A percentile compares a stretch with the other conserved stretches of the same genome.
These are phyloP conservation scores for Nasturtium officinale DNA, from an alignment of 345 rosid species.

Conservation along the genomic window DNA sequence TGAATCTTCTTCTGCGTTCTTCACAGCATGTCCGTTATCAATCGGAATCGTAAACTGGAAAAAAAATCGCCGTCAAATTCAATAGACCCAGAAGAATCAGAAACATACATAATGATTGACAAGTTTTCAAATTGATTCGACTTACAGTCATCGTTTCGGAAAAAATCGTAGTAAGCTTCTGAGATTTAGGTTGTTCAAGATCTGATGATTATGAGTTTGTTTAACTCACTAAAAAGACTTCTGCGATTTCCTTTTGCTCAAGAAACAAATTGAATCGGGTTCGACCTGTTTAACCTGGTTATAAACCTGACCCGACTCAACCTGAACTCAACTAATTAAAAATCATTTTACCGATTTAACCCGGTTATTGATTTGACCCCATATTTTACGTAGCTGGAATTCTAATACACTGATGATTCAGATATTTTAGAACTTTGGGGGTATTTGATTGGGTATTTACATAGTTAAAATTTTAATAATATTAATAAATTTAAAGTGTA, in stretches of 20 bases:
- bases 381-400: too few species aligned
- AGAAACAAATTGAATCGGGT: conserved; percentile 37
- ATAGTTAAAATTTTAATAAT: too few species aligned
- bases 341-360: not conserved
- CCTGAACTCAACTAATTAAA: not conserved
- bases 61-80: not conserved
- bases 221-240: conserved; percentile 13
- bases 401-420: too few species aligned
- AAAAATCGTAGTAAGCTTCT: conserved; percentile 1
- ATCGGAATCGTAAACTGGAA: conserved; percentile 41
- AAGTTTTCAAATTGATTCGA: not conserved
- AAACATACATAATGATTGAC: not conserved
- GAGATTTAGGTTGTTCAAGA: conserved; percentile 35
- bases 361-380: not conserved
- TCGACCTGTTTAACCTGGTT: conserved; percentile 11
- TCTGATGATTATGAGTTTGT: conserved; percentile 21
- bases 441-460: too few species aligned
- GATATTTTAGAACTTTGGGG: too few species aligned
- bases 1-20: conserved; percentile 45
- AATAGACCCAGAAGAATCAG: not conserved
- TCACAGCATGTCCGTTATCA: conserved; percentile 42
- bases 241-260: conserved; percentile 44
- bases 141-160: conserved; percentile 44
- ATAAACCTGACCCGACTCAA: not conserved
- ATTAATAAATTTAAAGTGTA: too few species aligned